A percentile compares a stretch with the other conserved stretches of the same genome.
phyloP scores from a whole-genome alignment of 345 rosid genomes.

The Raphanus raphanistrum region DNA sequence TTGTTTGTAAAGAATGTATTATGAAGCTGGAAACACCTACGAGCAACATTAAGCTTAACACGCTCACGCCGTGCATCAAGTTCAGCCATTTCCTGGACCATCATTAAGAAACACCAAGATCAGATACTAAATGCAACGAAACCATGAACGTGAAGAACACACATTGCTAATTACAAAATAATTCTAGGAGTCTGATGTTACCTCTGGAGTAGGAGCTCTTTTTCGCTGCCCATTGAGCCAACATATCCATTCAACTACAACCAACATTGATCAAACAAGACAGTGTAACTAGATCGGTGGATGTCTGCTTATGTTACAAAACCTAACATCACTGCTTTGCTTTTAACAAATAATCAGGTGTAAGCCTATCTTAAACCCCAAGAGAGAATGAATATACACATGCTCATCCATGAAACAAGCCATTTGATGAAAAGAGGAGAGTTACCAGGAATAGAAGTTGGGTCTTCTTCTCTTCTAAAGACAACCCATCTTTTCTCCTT shows the following conservation, averaged over 20 bases:
- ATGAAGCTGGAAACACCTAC: slow-evolving; percentile 49
- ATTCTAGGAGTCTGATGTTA: slow-evolving; percentile 28
- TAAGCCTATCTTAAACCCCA: no score
- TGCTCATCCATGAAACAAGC: not conserved
- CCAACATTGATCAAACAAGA: slow-evolving; percentile 9
- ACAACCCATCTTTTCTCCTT: slow-evolving; percentile 96
- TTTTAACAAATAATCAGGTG: no score
- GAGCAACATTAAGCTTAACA: slow-evolving; percentile 75
- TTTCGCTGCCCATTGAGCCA: slow-evolving; percentile 97
- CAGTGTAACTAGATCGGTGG: no score
- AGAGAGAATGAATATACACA: no score
- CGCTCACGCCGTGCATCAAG: slow-evolving; percentile 87
- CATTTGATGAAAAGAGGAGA: not conserved
- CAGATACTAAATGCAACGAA: slow-evolving; percentile 11
- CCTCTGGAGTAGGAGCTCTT: slow-evolving; percentile 83
- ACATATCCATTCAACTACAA: slow-evolving; percentile 97
- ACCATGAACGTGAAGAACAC: slow-evolving; percentile 3
- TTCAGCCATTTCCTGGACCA: slow-evolving; percentile 23
- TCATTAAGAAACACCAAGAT: not conserved
- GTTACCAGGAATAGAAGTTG: slow-evolving; percentile 82
- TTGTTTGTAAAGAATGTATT: slow-evolving; percentile 15
- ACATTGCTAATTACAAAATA: not conserved
- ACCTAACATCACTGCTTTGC: no score
- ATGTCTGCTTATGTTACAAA: no score
- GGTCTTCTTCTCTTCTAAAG: slow-evolving; percentile 85